phyloP scores from a whole-genome alignment of 2,329 filamentous ascomycete species.

The Xylaria sp. region DNA sequence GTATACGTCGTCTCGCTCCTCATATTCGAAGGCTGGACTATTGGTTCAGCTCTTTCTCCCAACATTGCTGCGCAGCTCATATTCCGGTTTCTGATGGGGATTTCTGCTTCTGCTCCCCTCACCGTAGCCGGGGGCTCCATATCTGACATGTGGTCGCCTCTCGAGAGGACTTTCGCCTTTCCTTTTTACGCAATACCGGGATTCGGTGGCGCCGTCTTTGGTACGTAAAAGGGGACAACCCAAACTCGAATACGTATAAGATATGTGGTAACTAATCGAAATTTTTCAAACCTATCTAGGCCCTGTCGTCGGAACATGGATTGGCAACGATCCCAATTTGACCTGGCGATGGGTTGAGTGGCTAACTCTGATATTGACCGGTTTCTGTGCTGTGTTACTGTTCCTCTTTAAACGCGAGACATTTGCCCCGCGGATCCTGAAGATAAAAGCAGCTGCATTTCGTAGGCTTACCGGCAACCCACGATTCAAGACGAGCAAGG shows the following conservation, averaged over 20 bases:
- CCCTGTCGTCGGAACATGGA: constrained; percentile 47
- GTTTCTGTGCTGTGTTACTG: constrained; percentile 35
- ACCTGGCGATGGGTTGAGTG: constrained; percentile 53
- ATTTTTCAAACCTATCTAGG: constrained; percentile 20
- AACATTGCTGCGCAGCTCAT: constrained; percentile 56
- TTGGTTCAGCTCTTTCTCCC: constrained; percentile 56
- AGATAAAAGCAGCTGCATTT: constrained; percentile 45
- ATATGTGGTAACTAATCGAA: background rate
- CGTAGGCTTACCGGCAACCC: constrained; percentile 44
- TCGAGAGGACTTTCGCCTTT: constrained; percentile 40
- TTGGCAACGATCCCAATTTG: constrained; percentile 35
- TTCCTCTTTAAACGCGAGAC: constrained; percentile 48
- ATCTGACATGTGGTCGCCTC: constrained; percentile 52
- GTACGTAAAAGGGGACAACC: constrained; percentile 8
- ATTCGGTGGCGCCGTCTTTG: constrained; percentile 44
- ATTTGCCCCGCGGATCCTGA: constrained; percentile 45
- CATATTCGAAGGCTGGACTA: constrained; percentile 57
- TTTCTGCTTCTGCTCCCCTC: constrained; percentile 58
- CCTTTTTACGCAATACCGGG: constrained; percentile 45
- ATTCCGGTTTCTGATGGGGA: constrained; percentile 61
- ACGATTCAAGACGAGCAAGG: constrained; percentile 40
- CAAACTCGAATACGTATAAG: background rate
- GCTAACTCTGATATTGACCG: constrained; percentile 48
- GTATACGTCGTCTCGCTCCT: constrained; percentile 54
- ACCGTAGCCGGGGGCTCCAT: constrained; percentile 56